These are phyloP conservation scores for Paramecium biaurelia DNA, from an alignment of 73 alveolate genomes.

Conservation along the genomic window DNA sequence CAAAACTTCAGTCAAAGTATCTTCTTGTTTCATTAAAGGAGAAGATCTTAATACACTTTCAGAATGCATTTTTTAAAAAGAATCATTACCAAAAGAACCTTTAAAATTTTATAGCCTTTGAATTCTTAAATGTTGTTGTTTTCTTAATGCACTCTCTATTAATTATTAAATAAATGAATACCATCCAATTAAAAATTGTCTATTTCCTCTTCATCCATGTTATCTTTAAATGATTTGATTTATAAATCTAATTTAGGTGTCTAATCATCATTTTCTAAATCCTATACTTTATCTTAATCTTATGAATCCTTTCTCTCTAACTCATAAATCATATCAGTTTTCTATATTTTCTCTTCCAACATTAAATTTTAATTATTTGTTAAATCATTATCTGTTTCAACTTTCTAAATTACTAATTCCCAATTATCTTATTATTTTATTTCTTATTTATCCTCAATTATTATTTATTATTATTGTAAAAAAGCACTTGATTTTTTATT, in stretches of 20 bases:
- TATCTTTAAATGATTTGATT: background rate
- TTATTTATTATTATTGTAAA: background rate
- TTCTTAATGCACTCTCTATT: background rate
- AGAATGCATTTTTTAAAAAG: slow-evolving; percentile 18
- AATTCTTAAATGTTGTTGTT: background rate
- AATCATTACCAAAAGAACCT: slow-evolving; percentile 9
- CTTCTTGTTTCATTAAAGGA: background rate
- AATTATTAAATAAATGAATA: background rate
- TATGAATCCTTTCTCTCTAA: background rate
- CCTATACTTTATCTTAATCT: background rate
- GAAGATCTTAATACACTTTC: background rate
- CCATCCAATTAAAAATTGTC: background rate
- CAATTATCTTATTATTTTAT: background rate
- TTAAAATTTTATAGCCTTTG: background rate
- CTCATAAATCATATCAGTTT: background rate
- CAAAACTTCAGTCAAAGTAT: background rate
- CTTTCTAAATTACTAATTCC: slow-evolving; percentile 1
- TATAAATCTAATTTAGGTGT: background rate
- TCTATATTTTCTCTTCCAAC: background rate
- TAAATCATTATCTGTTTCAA: background rate
- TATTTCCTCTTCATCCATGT: background rate
- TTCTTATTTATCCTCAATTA: background rate
- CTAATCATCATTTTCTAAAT: background rate
- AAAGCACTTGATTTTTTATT: slow-evolving; percentile 29
- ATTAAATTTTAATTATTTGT: background rate